Percentiles rank a stretch among this genome's conserved stretches.
These are phyloP conservation scores for Monosporascus cannonballus DNA, from an alignment of 2,329 filamentous ascomycete species.

Conservation along the genomic window DNA sequence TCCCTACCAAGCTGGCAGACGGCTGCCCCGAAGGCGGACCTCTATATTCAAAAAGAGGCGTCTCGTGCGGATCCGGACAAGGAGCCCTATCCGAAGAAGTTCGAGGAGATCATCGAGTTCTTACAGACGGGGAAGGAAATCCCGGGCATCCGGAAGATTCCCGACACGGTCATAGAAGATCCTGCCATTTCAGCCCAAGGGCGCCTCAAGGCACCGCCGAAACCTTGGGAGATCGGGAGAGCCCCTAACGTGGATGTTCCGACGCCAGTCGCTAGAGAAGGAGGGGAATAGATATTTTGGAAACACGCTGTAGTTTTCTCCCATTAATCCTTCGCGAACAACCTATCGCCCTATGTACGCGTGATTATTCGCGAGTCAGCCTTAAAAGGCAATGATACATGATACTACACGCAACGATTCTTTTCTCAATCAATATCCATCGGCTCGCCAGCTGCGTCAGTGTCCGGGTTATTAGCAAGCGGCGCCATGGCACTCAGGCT, in stretches of 20 bases:
- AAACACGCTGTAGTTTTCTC: neutral
- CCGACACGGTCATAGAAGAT: conserved; percentile 60
- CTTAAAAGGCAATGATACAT: no score
- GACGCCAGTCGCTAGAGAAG: neutral
- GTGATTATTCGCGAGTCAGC: no score
- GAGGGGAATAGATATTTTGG: conserved; percentile 1
- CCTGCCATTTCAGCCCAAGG: conserved; percentile 34
- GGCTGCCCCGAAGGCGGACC: conserved; percentile 24
- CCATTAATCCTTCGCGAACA: neutral
- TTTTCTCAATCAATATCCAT: neutral
- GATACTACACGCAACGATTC: neutral
- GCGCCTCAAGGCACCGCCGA: conserved; percentile 25
- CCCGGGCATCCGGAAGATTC: conserved; percentile 70
- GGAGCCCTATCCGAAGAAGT: conserved; percentile 64
- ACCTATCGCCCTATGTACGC: neutral
- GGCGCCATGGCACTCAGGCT: neutral
- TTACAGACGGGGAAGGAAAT: conserved; percentile 67
- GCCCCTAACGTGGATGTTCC: conserved; percentile 1
- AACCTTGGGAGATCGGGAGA: conserved; percentile 63
- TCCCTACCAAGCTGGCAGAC: conserved; percentile 26
- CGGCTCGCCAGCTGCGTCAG: neutral
- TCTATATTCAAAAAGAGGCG: conserved; percentile 21
- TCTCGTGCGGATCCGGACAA: conserved; percentile 15
- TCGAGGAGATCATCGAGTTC: conserved; percentile 68
- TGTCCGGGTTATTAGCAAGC: neutral